Evolutionary conservation across 495 filamentous ascomycete species (phyloP).

Genomic region (Platismatia glauca): DNA sequence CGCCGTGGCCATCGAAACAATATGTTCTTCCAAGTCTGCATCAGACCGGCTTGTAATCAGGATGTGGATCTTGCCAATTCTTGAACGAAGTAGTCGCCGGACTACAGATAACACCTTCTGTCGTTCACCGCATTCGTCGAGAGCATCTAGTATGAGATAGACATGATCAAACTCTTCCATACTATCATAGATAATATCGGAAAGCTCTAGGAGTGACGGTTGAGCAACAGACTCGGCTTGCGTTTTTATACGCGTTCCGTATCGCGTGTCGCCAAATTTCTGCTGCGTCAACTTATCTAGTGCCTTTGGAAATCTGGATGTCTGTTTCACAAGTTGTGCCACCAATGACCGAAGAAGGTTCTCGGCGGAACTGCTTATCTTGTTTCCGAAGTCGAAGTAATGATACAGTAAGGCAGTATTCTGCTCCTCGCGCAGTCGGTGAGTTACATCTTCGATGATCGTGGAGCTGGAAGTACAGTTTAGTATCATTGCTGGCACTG

Average conservation of each 20-base stretch:
- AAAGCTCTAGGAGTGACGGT: not conserved
- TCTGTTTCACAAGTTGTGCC: not conserved
- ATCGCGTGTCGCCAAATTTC: not conserved
- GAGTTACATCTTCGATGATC: conserved; percentile 1
- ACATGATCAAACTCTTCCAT: conserved; percentile 2
- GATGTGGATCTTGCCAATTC: not conserved
- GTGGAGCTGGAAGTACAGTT: not conserved
- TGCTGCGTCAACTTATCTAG: not conserved
- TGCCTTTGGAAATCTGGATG: not conserved
- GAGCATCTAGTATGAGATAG: conserved; percentile 3
- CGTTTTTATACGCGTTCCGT: not conserved
- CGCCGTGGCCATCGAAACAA: not conserved
- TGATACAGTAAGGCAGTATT: conserved; percentile 1
- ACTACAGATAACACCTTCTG: conserved; percentile 1
- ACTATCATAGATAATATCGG: not conserved
- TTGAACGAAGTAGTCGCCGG: not conserved
- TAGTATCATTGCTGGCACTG: not conserved
- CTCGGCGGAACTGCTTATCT: not conserved
- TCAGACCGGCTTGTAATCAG: conserved; percentile 4
- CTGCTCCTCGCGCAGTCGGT: not conserved
- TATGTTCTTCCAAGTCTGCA: not conserved
- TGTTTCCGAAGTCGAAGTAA: conserved; percentile 8
- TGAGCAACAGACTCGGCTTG: not conserved
- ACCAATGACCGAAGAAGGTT: conserved; percentile 1
- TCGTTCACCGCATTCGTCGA: conserved; percentile 4